Evolutionary conservation across 805 yeast species (phyloP).

Genomic region (Lipomyces orientalis): DNA sequence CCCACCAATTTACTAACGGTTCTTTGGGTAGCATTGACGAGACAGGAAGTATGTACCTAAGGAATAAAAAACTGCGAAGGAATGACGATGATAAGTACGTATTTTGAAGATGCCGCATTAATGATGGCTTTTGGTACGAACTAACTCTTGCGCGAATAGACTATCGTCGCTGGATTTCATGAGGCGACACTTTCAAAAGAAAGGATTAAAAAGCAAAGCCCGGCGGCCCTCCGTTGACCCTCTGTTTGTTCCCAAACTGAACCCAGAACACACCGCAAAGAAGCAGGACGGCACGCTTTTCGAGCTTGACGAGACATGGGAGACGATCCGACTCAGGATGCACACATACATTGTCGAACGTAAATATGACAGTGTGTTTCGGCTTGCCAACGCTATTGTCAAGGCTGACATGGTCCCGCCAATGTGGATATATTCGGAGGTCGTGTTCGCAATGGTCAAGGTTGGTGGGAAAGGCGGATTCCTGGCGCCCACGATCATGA

Average conservation of each 20-base stretch:
- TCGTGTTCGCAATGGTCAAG: not conserved
- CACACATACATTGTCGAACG: constrained; percentile 3
- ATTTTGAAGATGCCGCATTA: not conserved
- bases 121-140: not conserved
- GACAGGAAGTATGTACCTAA: not conserved
- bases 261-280: not conserved
- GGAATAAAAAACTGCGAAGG: not conserved
- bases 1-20: not conserved
- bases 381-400: constrained; percentile 5
- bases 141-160: not conserved
- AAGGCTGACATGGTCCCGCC: not conserved
- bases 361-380: constrained; percentile 4
- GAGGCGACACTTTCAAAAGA: not conserved
- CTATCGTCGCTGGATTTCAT: not conserved
- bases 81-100: not conserved
- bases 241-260: not conserved
- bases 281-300: not conserved
- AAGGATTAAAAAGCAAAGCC: not conserved
- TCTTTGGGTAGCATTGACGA: not conserved
- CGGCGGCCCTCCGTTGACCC: not conserved
- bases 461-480: not conserved
- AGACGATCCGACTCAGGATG: not conserved
- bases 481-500: not conserved
- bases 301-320: constrained; percentile 6
- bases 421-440: constrained; percentile 4